Evolutionary conservation across 2,329 filamentous ascomycete species (phyloP).

Genomic region (Aspergillus aculeatus): DNA sequence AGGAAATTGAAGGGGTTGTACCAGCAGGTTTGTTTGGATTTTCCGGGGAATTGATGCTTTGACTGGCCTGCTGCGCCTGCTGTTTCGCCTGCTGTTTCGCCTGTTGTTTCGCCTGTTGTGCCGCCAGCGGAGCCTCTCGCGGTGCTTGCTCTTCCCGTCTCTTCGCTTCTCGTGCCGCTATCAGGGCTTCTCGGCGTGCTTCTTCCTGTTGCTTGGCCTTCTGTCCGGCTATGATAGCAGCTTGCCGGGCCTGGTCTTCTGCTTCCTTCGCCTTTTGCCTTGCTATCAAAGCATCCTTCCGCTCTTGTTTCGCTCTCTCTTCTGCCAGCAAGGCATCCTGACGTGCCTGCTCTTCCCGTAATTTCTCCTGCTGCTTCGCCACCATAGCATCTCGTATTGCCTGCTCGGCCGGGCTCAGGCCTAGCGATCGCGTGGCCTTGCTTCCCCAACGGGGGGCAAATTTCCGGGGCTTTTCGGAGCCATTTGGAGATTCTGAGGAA

Average conservation of each 20-base stretch:
- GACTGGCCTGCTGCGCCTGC: neutral
- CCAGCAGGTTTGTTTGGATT: slow-evolving; percentile 6
- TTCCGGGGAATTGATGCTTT: neutral
- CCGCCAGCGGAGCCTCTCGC: neutral
- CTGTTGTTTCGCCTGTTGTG: neutral
- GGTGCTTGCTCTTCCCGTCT: neutral
- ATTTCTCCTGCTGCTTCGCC: slow-evolving; percentile 10
- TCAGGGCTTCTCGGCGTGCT: neutral
- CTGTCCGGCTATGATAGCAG: neutral
- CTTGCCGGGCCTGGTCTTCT: neutral
- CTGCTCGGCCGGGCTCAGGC: slow-evolving; percentile 34
- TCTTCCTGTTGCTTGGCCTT: neutral
- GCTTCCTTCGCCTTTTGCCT: neutral
- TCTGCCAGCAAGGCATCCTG: neutral
- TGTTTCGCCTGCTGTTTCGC: neutral
- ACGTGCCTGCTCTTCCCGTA: slow-evolving; percentile 1
- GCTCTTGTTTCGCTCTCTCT: neutral
- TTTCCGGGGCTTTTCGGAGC: slow-evolving; percentile 25
- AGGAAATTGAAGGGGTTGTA: slow-evolving; percentile 29
- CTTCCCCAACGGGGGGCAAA: slow-evolving; percentile 28
- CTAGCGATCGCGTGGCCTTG: slow-evolving; percentile 18
- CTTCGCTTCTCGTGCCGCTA: neutral
- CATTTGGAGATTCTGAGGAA: slow-evolving; percentile 29
- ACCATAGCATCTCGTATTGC: slow-evolving; percentile 31
- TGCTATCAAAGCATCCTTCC: neutral